Base-by-base conservation (phyloP, 2,329 filamentous ascomycete genomes). In the Lachnum nothofagi region DNA sequence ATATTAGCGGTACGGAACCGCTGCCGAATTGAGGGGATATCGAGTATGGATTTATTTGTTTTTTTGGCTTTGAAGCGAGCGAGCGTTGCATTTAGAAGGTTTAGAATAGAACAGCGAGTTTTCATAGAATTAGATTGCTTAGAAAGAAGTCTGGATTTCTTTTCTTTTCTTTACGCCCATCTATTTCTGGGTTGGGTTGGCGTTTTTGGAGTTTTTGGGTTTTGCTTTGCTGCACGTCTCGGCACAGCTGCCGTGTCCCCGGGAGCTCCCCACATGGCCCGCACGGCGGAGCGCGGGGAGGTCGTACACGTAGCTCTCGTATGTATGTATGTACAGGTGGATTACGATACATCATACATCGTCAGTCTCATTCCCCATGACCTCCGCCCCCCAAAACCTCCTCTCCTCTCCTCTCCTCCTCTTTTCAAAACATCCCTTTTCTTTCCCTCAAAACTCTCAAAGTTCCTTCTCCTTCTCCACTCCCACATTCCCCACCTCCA, bases 1-100 rank as follows among this genome's bases (percentile, higher is more conserved):
- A 51, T 44, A 52, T 54, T 16, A 45, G 38, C 12, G 52, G 54
- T n/a, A 40, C 43, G 1, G 49, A 54, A 31, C 20, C 20, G 46
- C 19, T 37, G 37, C 34, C 17, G 16, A 35, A 40, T 16, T n/a
- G 24, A 19, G 20, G 12, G 9, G 9, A 14, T 8, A 24, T 22
- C 7, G 4, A 37, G 12, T 16, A 10, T 17, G 17, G 20, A 12
- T 16, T n/a, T 14, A n/a, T n/a, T n/a, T n/a, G 12, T 27, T 27
- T 27, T 12, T 27, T 12, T 6, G 6, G 25, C 12, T 27, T 6
- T 27, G 25, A 27, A 12, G 12, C 6, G 25, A 6, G 25, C 25
- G 6, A 23, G 20, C 34, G 37, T 25, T 24, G 37, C 6, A 2
- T 10, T 10, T 25, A 23, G 20, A 24, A n/a, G 7, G 12, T 16